A percentile compares a stretch with the other conserved stretches of the same genome.
phyloP scores from a whole-genome alignment of 352 stramenopile species.

The Globisporangium cederbergense region DNA sequence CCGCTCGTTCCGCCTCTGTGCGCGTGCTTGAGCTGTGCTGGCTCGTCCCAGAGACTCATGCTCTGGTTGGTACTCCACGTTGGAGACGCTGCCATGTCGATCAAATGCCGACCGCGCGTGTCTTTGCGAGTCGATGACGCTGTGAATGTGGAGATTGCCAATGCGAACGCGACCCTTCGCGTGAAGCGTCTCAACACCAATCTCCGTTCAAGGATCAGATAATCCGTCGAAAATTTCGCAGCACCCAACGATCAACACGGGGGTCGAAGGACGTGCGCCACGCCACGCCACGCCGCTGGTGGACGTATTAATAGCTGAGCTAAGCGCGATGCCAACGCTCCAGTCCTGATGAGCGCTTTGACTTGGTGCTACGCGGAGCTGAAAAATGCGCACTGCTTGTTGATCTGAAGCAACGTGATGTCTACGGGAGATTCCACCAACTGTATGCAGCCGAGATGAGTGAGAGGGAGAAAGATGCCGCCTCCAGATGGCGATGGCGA shows the following conservation, averaged over 20 bases:
- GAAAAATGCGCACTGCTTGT: no score
- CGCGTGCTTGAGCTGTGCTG: background rate
- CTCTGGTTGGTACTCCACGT: conserved; percentile 3
- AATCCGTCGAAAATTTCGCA: background rate
- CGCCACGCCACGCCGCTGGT: no score
- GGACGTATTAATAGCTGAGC: no score
- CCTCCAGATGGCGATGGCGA: background rate
- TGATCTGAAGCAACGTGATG: background rate
- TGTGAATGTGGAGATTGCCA: background rate
- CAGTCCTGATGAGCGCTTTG: background rate
- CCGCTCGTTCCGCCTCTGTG: background rate
- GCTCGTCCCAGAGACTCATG: background rate
- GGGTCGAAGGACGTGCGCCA: background rate
- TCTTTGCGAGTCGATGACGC: background rate
- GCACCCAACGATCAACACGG: background rate
- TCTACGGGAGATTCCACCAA: background rate
- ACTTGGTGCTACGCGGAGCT: background rate
- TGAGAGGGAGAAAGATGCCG: background rate
- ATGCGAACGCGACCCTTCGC: conserved; percentile 1
- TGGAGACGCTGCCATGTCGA: conserved; percentile 2
- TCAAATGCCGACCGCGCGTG: background rate
- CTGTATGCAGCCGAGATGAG: background rate
- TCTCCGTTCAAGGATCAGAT: background rate
- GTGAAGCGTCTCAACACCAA: background rate
- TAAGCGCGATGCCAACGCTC: background rate